Evolutionary conservation across 2,329 filamentous ascomycete species (phyloP).

Genomic region (Apiospora malaysiana): DNA sequence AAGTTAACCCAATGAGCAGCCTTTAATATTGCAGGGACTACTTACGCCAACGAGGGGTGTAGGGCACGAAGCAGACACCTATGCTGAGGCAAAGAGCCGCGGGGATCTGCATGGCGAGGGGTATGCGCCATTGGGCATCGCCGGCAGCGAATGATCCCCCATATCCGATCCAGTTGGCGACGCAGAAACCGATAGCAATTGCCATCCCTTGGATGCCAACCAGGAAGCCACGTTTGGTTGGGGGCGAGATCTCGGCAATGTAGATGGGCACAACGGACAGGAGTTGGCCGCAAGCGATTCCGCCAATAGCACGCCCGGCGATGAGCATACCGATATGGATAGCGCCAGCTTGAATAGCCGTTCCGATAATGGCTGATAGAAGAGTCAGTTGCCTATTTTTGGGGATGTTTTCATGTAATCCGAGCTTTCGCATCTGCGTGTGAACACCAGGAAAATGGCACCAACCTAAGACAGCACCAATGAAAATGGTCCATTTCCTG

Average conservation of each 20-base stretch:
- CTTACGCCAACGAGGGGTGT: not conserved
- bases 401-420: no score
- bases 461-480: conserved; percentile 33
- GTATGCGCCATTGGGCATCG: conserved; percentile 32
- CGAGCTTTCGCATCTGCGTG: not conserved
- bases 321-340: conserved; percentile 37
- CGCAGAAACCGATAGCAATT: conserved; percentile 30
- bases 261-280: conserved; percentile 35
- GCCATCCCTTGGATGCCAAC: conserved; percentile 34
- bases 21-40: not conserved
- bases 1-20: not conserved
- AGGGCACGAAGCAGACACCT: not conserved
- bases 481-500: conserved; percentile 42
- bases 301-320: conserved; percentile 34
- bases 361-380: conserved; percentile 26
- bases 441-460: not conserved
- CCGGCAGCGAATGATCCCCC: conserved; percentile 29
- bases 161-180: conserved; percentile 34
- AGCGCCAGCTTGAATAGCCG: conserved; percentile 33
- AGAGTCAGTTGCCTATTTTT: not conserved
- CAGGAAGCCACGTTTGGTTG: conserved; percentile 33
- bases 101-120: conserved; percentile 34
- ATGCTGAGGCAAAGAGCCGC: conserved; percentile 29
- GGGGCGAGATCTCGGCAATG: conserved; percentile 35
- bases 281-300: conserved; percentile 30